Conservation (phyloP, 116 monocot species). For the Thalassia testudinum region DNA sequence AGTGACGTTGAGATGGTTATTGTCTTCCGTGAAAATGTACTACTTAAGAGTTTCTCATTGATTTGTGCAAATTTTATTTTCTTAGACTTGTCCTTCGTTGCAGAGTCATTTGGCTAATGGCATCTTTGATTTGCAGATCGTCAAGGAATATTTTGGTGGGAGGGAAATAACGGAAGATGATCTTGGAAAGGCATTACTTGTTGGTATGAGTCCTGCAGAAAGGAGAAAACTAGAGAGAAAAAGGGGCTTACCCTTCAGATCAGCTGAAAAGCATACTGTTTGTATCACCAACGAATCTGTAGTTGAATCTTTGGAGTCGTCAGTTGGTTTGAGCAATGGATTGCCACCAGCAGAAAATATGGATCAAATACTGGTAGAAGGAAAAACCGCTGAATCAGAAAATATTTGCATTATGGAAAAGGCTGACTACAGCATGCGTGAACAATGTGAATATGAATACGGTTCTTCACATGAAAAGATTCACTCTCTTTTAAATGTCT, state of each 20-base stretch:
- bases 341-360: no score
- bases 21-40: no score
- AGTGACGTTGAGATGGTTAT: no score
- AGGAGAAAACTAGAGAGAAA: slow-evolving; percentile 69
- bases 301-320: not conserved
- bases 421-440: no score
- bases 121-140: slow-evolving; percentile 34
- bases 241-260: slow-evolving; percentile 32
- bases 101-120: no score
- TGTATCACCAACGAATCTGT: slow-evolving; percentile 1
- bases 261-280: not conserved
- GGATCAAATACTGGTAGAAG: no score
- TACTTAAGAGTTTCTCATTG: no score
- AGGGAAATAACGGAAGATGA: slow-evolving; percentile 58
- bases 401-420: no score
- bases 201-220: slow-evolving; percentile 89
- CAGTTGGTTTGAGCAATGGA: not conserved
- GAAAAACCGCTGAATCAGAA: no score
- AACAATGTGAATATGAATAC: not conserved
- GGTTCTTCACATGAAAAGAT: not conserved
- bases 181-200: slow-evolving; percentile 66
- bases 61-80: no score
- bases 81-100: no score
- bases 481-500: no score
- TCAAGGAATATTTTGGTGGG: slow-evolving; percentile 76